phyloP scores from a whole-genome alignment of 208 protist species.

The Trypanosoma congolense region DNA sequence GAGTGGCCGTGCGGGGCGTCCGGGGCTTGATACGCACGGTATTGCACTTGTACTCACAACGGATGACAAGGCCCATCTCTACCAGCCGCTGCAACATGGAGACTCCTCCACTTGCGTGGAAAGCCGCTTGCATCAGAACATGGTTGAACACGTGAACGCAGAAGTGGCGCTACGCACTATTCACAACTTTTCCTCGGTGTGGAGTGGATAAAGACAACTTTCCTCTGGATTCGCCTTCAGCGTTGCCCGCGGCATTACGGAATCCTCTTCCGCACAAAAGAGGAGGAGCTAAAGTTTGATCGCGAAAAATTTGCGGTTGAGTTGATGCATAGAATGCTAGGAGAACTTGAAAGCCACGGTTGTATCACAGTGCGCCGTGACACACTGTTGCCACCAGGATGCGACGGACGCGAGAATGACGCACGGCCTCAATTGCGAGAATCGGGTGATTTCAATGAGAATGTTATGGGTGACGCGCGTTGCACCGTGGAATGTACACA shows the following conservation, averaged over 20 bases:
- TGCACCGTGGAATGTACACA: slow-evolving; percentile 28
- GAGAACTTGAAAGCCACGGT: slow-evolving; percentile 45
- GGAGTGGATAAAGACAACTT: slow-evolving; percentile 89
- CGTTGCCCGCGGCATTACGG: slow-evolving; percentile 72
- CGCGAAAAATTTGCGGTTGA: slow-evolving; percentile 48
- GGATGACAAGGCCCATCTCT: slow-evolving; percentile 39
- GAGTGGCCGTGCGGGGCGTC: slow-evolving; percentile 91
- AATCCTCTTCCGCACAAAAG: slow-evolving; percentile 39
- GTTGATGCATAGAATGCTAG: slow-evolving; percentile 63
- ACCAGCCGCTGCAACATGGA: slow-evolving; percentile 51
- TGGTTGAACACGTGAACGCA: slow-evolving; percentile 93
- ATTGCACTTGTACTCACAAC: slow-evolving; percentile 89
- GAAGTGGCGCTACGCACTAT: slow-evolving; percentile 90
- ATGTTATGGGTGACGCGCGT: neutral
- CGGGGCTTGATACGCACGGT: slow-evolving; percentile 79
- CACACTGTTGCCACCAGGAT: neutral
- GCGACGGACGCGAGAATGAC: no score
- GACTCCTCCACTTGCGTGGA: slow-evolving; percentile 55
- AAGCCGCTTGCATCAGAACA: slow-evolving; percentile 72
- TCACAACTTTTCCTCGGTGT: slow-evolving; percentile 58
- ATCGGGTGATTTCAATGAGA: no score
- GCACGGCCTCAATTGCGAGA: no score
- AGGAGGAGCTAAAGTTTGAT: slow-evolving; percentile 42
- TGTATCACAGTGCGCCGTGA: slow-evolving; percentile 31
- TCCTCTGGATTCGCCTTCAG: slow-evolving; percentile 81